Evolutionary conservation across 768 basidiomycete genomes (phyloP).

Genomic region (Boletus pseudo-olivaceus): DNA sequence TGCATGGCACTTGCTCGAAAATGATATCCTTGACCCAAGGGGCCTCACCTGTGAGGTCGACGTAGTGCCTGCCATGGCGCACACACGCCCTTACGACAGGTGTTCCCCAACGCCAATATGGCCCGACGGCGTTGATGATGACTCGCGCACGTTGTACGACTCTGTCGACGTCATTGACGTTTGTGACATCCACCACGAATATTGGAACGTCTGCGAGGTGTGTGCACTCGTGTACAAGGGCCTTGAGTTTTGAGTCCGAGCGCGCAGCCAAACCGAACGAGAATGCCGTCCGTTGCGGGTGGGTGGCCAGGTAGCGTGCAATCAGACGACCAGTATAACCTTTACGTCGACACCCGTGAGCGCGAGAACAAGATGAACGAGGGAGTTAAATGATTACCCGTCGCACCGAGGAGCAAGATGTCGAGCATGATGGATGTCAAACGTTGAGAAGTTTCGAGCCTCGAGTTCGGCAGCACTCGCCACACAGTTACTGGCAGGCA

Average conservation of each 20-base stretch:
- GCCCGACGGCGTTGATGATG: slow-evolving; percentile 76
- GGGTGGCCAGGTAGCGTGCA: slow-evolving; percentile 59
- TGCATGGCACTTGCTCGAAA: slow-evolving; percentile 39
- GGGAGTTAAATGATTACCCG: slow-evolving; percentile 33
- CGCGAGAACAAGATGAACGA: slow-evolving; percentile 1
- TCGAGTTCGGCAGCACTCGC: not conserved
- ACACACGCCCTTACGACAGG: slow-evolving; percentile 79
- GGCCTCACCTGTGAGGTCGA: slow-evolving; percentile 78
- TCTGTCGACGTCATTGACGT: slow-evolving; percentile 48
- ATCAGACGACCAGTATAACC: slow-evolving; percentile 73
- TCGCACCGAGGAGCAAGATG: slow-evolving; percentile 71
- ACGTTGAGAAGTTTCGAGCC: slow-evolving; percentile 9
- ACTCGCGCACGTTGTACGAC: slow-evolving; percentile 58
- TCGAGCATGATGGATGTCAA: slow-evolving; percentile 39
- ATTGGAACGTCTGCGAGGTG: slow-evolving; percentile 41
- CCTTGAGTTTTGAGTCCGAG: slow-evolving; percentile 57
- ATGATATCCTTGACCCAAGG: slow-evolving; percentile 66
- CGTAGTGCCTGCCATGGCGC: slow-evolving; percentile 71
- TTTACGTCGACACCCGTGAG: slow-evolving; percentile 17
- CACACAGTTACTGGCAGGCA: slow-evolving; percentile 8
- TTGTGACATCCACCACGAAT: slow-evolving; percentile 59
- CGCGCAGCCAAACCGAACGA: slow-evolving; percentile 69
- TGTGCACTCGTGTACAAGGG: slow-evolving; percentile 43
- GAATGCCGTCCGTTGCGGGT: slow-evolving; percentile 59
- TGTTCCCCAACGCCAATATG: slow-evolving; percentile 70